Evolutionary conservation across 2,329 filamentous ascomycete genomes (phyloP).

Genomic region (Ustilaginoidea virens): DNA sequence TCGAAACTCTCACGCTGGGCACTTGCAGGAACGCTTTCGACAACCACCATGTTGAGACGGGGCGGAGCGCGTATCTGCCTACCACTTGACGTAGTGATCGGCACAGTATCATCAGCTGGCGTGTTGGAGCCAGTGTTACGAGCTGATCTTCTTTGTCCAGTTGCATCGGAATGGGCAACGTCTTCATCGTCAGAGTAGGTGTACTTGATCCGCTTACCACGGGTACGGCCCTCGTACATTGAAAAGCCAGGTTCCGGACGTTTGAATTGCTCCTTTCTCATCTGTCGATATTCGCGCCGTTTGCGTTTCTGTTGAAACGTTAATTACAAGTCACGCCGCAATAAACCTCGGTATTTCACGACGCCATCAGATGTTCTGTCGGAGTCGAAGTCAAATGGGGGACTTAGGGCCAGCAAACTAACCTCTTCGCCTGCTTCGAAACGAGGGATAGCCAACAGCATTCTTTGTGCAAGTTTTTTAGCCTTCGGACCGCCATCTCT

Average conservation of each 20-base stretch:
- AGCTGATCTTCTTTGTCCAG: constrained; percentile 45
- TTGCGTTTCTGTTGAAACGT: constrained; percentile 58
- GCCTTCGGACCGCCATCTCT: constrained; percentile 72
- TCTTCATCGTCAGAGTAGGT: constrained; percentile 87
- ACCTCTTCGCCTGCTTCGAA: constrained; percentile 92
- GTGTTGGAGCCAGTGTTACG: constrained; percentile 63
- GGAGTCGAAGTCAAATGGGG: too few relatives aligned
- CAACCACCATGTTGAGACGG: constrained; percentile 47
- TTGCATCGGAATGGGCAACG: constrained; percentile 50
- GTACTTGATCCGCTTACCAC: constrained; percentile 92
- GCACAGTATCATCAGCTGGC: constrained; percentile 50
- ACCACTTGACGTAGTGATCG: constrained; percentile 66
- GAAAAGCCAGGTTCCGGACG: constrained; percentile 82
- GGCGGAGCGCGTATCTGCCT: constrained; percentile 62
- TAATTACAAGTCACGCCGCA: constrained; percentile 5
- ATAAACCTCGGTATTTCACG: too few relatives aligned
- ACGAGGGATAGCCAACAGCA: constrained; percentile 64
- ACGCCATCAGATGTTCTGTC: too few relatives aligned
- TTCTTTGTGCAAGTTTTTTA: constrained; percentile 60
- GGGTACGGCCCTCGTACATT: constrained; percentile 87
- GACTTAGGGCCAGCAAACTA: constrained; percentile 14
- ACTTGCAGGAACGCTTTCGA: constrained; percentile 30
- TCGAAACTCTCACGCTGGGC: constrained; percentile 28
- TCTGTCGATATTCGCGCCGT: constrained; percentile 78
- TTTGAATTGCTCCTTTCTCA: constrained; percentile 74